Evolutionary conservation across 306 rosid species (phyloP), one percentile per base, ranked within the genome.

Genomic region (Echinosophora koreensis): DNA sequence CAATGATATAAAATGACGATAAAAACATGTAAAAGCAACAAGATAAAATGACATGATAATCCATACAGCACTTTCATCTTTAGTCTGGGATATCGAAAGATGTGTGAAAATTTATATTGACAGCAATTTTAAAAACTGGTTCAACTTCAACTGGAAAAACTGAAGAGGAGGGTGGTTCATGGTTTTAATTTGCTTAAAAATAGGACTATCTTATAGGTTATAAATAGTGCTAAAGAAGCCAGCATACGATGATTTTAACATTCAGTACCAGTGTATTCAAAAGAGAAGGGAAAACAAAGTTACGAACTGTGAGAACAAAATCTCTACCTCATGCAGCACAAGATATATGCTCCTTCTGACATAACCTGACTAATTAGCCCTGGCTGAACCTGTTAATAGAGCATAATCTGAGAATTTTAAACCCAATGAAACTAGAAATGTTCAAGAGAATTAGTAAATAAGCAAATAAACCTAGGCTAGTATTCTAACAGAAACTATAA

Each of bases 271-370:
- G 32, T 30, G 32, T 30, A 46, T 28, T 10, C 35, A 41, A 17
- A 18, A 44, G n/a, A 50, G 41, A 51, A 49, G 54, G 63, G 37
- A 78, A 55, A 68, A 44, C 63, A 74, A 42, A 30, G 2, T 30
- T 30, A 30, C 32, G 32, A 30, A 30, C 63, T 8, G 35, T 8
- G 18, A 66, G 13, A 63, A 61, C 72, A 30, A 59, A 60, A 86
- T 60, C 71, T 46, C n/a, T 85, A 91, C 97, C 97, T 89, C 90
- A 57, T 87, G 83, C 89, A 92, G 81, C 89, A 92, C 77, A 92
- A 85, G 82, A 92, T 92, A 79, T 89, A 89, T 38, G 97, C 97
- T 81, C 87, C 93, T 88, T 92, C 95, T 52, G 89, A 87, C 97
- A 92, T 92, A 78, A 92, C 97, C 77, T 92, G 90, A 88, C 85